Conservation (phyloP, 345 rosid genomes). For the Citrus hindsii region DNA sequence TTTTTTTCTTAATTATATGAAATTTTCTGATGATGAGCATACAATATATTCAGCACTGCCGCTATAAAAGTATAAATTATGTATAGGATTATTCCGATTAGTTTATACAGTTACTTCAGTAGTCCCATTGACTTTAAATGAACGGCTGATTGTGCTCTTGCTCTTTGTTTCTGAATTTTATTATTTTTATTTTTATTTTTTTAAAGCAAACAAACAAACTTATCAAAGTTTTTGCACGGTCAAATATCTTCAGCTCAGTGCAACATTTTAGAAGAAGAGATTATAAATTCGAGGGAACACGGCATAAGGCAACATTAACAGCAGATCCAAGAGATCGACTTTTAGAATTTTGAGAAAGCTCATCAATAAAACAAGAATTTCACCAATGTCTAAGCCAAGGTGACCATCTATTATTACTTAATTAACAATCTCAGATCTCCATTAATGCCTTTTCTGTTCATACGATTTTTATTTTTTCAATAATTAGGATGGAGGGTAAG, state of each 20-base stretch:
- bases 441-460: neutral
- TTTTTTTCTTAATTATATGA: neutral
- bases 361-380: neutral
- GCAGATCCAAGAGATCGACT: constrained; percentile 28
- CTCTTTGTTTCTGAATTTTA: neutral
- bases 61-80: neutral
- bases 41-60: neutral
- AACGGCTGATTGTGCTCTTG: neutral
- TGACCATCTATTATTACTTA: neutral
- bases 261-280: neutral
- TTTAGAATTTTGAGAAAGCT: constrained; percentile 18
- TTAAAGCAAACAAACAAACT: neutral
- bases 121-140: neutral
- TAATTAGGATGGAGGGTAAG: constrained; percentile 73
- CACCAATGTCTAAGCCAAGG: constrained; percentile 43
- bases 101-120: neutral
- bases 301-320: constrained; percentile 8
- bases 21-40: neutral
- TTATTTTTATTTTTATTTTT: neutral
- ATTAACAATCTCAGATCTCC: neutral
- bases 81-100: neutral
- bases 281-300: neutral
- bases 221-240: neutral
- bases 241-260: constrained; percentile 13
- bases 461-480: neutral